Conservation (phyloP, 2,329 filamentous ascomycete genomes). For the Lecanicillium sp. region DNA sequence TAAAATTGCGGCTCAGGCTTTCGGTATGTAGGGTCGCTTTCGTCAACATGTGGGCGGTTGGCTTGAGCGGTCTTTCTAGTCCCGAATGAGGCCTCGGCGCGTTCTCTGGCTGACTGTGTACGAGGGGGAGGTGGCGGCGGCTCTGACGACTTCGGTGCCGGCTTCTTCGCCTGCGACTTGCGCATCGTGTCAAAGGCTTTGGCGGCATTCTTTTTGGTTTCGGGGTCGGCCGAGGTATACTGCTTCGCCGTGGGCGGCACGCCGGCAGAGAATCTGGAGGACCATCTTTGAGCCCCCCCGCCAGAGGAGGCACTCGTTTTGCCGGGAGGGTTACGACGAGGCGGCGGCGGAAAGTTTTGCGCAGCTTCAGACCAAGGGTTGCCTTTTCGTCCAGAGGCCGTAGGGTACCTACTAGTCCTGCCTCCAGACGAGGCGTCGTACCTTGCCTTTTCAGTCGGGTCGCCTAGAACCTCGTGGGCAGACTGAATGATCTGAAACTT, state of each 20-base stretch:
- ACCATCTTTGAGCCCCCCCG: slow-evolving; percentile 36
- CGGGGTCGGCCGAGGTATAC: slow-evolving; percentile 26
- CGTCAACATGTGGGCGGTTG: slow-evolving; percentile 40
- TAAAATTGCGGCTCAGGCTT: slow-evolving; percentile 9
- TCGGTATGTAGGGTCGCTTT: slow-evolving; percentile 18
- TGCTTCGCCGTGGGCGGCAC: slow-evolving; percentile 39
- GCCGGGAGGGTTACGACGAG: slow-evolving; percentile 32
- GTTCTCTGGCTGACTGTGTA: slow-evolving; percentile 47
- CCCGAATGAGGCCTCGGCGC: slow-evolving; percentile 51
- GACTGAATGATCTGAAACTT: slow-evolving; percentile 84
- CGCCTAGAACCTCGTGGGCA: slow-evolving; percentile 68
- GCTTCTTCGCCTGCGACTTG: slow-evolving; percentile 26
- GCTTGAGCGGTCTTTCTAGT: slow-evolving; percentile 43
- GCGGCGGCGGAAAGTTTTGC: slow-evolving; percentile 46
- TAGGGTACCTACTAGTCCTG: slow-evolving; percentile 33
- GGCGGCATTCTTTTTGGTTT: slow-evolving; percentile 36
- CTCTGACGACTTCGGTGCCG: slow-evolving; percentile 25
- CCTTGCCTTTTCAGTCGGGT: slow-evolving; percentile 43
- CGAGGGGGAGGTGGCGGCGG: slow-evolving; percentile 32
- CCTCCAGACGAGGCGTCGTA: slow-evolving; percentile 45
- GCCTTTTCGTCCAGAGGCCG: slow-evolving; percentile 49
- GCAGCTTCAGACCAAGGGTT: slow-evolving; percentile 51
- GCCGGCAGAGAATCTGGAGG: slow-evolving; percentile 34
- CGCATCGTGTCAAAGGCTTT: slow-evolving; percentile 40
- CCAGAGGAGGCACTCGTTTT: slow-evolving; percentile 28